Conservation (phyloP, 2,329 filamentous ascomycete genomes). For the Coniochaeta pulveracea region DNA sequence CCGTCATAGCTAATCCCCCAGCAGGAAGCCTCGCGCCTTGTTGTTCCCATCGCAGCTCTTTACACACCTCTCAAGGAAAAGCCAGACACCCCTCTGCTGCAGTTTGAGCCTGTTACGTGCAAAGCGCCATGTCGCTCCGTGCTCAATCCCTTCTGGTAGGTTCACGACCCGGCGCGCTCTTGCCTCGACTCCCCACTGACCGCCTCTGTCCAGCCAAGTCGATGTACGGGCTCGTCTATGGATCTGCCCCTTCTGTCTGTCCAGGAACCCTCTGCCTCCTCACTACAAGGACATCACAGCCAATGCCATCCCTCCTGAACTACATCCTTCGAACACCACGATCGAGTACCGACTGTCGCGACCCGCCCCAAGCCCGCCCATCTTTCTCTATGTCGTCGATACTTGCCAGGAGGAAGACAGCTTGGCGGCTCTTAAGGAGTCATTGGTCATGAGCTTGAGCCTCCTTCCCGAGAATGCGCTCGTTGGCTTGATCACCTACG, state of each 20-base stretch:
- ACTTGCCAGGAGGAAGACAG: constrained; percentile 84
- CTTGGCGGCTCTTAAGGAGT: constrained; percentile 72
- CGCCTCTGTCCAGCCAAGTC: constrained; percentile 49
- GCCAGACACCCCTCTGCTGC: constrained; percentile 74
- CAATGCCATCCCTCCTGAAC: constrained; percentile 71
- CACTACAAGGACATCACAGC: constrained; percentile 87
- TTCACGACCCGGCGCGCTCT: constrained; percentile 5
- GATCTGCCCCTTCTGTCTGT: constrained; percentile 84
- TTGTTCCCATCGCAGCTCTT: constrained; percentile 90
- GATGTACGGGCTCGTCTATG: constrained; percentile 74
- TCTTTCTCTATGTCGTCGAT: constrained; percentile 81
- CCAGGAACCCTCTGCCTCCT: constrained; percentile 68
- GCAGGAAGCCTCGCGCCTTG: constrained; percentile 84
- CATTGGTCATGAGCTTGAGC: constrained; percentile 75
- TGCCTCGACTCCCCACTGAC: constrained; percentile 13
- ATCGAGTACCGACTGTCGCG: constrained; percentile 77
- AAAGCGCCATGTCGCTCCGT: constrained; percentile 93
- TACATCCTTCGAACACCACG: constrained; percentile 75
- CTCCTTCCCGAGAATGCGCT: constrained; percentile 71
- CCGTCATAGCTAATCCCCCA: too few relatives aligned
- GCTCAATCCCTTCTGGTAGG: constrained; percentile 91
- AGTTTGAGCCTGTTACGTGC: constrained; percentile 95
- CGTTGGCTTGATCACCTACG: constrained; percentile 76
- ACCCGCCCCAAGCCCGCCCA: constrained; percentile 74
- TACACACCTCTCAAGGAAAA: constrained; percentile 97